Evolutionary conservation across 176 grass and related monocot species (phyloP).

Genomic region (Aegilops longissima): DNA sequence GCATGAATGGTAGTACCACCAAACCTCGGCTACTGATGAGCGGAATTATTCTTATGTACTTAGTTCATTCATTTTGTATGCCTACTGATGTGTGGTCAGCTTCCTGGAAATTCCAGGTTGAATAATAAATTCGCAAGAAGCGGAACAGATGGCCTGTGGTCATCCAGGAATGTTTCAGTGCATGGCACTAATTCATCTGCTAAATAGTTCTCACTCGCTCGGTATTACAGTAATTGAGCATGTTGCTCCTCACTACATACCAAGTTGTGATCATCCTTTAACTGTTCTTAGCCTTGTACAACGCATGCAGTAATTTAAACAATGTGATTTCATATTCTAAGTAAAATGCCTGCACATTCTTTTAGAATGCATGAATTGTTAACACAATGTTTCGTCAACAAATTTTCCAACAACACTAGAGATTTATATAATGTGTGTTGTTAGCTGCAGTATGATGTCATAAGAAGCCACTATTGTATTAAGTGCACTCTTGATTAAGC

Average conservation of each 20-base stretch:
- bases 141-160: not conserved
- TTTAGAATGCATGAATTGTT: not conserved
- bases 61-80: not conserved
- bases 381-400: not conserved
- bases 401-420: not conserved
- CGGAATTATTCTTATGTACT: not conserved
- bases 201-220: not conserved
- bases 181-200: not conserved
- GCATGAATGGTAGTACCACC: not conserved
- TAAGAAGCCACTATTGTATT: not conserved
- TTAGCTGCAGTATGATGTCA: not conserved
- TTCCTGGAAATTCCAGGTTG: not conserved
- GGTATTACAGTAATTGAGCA: not conserved
- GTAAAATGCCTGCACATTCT: not conserved
- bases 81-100: not conserved
- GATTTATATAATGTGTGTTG: not conserved
- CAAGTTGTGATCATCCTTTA: too few relatives aligned
- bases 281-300: not conserved
- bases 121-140: not conserved
- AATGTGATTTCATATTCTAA: not conserved
- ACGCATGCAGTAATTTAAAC: not conserved
- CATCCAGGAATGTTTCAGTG: not conserved
- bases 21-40: not conserved
- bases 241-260: not conserved
- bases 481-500: not conserved